phyloP scores from a whole-genome alignment of 2,329 filamentous ascomycete genomes.

The Aspergillus pseudoterreus region DNA sequence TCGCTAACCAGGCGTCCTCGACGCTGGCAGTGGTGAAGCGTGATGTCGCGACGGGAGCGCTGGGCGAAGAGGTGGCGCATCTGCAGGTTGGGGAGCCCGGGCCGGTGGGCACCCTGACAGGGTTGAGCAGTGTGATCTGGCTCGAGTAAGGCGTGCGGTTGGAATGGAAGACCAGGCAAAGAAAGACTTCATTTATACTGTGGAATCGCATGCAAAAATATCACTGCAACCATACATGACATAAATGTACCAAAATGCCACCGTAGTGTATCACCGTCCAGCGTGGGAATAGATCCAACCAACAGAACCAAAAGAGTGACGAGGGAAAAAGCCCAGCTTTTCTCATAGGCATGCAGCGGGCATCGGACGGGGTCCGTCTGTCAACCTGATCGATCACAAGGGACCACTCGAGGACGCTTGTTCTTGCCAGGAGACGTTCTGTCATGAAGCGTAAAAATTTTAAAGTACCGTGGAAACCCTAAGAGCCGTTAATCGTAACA shows the following conservation, averaged over 20 bases:
- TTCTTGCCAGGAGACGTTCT: slow-evolving; percentile 12
- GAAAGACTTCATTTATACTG: not conserved
- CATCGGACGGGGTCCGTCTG: slow-evolving; percentile 2
- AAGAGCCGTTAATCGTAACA: slow-evolving; percentile 26
- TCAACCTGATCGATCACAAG: not conserved
- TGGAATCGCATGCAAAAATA: not conserved
- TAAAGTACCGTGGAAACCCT: slow-evolving; percentile 14
- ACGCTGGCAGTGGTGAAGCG: slow-evolving; percentile 61
- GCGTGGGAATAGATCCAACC: slow-evolving; percentile 9
- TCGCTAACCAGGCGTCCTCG: slow-evolving; percentile 60
- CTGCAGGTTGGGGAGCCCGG: slow-evolving; percentile 29
- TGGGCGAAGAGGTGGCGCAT: slow-evolving; percentile 43
- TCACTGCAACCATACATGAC: not conserved
- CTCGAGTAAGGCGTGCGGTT: slow-evolving; percentile 18
- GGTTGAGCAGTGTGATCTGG: slow-evolving; percentile 36
- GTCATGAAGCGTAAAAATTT: slow-evolving; percentile 22
- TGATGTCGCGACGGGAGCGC: slow-evolving; percentile 55
- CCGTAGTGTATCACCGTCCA: slow-evolving; percentile 19
- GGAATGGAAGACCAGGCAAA: not conserved
- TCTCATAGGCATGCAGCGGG: slow-evolving; percentile 9
- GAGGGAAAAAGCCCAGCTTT: slow-evolving; percentile 26
- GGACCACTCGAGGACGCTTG: not conserved
- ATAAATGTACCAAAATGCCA: slow-evolving; percentile 14
- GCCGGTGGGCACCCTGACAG: slow-evolving; percentile 21
- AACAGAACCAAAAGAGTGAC: slow-evolving; percentile 4